phyloP scores from a whole-genome alignment of 2,329 filamentous ascomycete species.

The Penicillium griseofulvum region DNA sequence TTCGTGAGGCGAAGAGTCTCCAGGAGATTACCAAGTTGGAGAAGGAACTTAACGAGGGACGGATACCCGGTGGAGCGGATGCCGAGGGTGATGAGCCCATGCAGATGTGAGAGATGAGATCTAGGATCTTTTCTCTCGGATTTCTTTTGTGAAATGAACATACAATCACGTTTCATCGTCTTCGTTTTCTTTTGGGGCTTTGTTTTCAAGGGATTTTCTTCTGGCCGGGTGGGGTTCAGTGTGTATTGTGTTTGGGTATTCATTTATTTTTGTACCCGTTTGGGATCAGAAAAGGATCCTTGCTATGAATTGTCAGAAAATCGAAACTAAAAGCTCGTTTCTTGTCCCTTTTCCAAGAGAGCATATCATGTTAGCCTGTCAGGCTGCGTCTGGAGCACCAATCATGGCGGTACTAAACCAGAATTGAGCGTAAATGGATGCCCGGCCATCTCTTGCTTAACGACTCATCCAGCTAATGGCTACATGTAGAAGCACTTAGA shows the following conservation, averaged over 20 bases:
- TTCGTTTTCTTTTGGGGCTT: slow-evolving; percentile 13
- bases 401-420: neutral
- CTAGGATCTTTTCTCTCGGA: neutral
- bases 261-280: slow-evolving; percentile 3
- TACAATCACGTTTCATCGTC: slow-evolving; percentile 11
- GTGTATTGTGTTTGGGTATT: slow-evolving; percentile 13
- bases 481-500: no score
- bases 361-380: neutral
- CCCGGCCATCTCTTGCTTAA: neutral
- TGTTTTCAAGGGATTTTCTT: slow-evolving; percentile 8
- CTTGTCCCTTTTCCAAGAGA: slow-evolving; percentile 5
- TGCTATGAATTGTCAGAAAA: neutral
- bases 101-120: slow-evolving; percentile 32
- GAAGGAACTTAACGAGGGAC: slow-evolving; percentile 86
- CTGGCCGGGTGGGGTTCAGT: slow-evolving; percentile 13
- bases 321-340: neutral
- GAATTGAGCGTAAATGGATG: neutral
- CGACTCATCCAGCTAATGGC: neutral
- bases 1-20: slow-evolving; percentile 82
- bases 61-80: slow-evolving; percentile 66
- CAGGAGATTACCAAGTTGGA: slow-evolving; percentile 88
- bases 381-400: neutral
- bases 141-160: slow-evolving; percentile 7
- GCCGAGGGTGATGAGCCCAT: slow-evolving; percentile 38
- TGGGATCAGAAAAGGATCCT: neutral